These are phyloP conservation scores for Waitea zeae DNA, from an alignment of 1,284 basidiomycete species.

Conservation along the genomic window DNA sequence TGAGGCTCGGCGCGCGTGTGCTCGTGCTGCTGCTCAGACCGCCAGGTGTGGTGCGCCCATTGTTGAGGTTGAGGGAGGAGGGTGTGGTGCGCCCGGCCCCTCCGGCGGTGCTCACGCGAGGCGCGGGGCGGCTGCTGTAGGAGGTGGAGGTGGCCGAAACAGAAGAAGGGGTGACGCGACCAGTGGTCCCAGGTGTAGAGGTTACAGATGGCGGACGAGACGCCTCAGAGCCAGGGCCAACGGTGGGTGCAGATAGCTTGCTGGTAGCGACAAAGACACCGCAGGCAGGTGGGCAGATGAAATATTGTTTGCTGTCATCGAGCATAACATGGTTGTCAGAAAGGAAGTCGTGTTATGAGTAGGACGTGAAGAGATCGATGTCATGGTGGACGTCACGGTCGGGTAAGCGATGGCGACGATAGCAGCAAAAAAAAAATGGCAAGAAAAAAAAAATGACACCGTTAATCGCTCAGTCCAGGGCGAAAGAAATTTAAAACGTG, in stretches of 20 bases:
- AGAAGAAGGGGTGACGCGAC: constrained; percentile 28
- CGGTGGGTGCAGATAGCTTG: constrained; percentile 68
- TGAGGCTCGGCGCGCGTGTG: constrained; percentile 7
- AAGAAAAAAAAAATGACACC: constrained; percentile 2
- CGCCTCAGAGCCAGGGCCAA: constrained; percentile 28
- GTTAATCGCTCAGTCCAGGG: no score
- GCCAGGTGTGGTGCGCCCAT: no score
- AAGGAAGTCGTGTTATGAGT: neutral
- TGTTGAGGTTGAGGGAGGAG: constrained; percentile 5
- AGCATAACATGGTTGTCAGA: neutral
- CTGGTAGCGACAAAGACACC: constrained; percentile 80
- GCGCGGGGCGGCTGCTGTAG: neutral
- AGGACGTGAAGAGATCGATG: neutral
- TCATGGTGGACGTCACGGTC: neutral
- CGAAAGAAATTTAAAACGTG: constrained; percentile 16
- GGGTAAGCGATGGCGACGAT: neutral
- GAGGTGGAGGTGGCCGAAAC: constrained; percentile 8
- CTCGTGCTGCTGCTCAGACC: no score
- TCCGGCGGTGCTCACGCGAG: constrained; percentile 4
- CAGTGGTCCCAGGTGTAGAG: constrained; percentile 36
- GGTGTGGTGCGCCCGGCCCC: constrained; percentile 14
- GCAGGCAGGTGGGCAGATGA: constrained; percentile 69
- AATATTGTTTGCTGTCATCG: constrained; percentile 60
- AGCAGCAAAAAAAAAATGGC: neutral
- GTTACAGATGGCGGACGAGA: constrained; percentile 67